Base-by-base conservation (phyloP, 176 grass and related monocot species). In the Themeda triandra region DNA sequence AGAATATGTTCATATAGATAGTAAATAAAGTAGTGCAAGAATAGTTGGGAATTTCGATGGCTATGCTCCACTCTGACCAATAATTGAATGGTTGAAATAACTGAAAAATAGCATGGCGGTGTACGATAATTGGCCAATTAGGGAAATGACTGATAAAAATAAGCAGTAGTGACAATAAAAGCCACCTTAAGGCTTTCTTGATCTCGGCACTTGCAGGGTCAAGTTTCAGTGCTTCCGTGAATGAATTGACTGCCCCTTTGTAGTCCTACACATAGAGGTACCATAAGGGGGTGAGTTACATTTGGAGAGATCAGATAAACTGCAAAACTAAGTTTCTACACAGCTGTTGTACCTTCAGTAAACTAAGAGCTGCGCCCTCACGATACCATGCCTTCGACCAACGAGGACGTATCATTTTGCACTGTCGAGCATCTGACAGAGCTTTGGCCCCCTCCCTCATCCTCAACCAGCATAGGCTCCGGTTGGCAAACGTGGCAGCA, bases 181-280 rank as follows among this genome's bases (percentile, higher is more conserved):
- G n/a, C n/a, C n/a, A n/a, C n/a, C n/a, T n/a, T n/a, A n/a, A 37
- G 41, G 66, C 84, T 45, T 83, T 90, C 28, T 84, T 49, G 76
- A 90, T 79, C 73, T 83, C 80, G 0, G 72, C n/a, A 27, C 23
- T 90, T 9, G 15, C 18, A 1, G 88, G 78, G 13, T 86, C 88
- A 29, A 77, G 73, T 36, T 74, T 90, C 70, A 78, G 58, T 6
- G 76, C 88, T 69, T 63, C 10, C 25, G 29, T 2, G 4, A 56
- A 82, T 18, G 58, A n/a, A 2, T 79, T 18, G 2, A 19, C 5
- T 30, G 59, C 59, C 18, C 14, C 37, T 45, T 65, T 6, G 37
- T 79, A 41, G 25, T 44, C 18, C 58, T 78, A 37, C 4, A 10
- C 70, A 44, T 25, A 27, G n/a, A 71, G 5, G 13, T 7, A 8